Evolutionary conservation across 2,329 filamentous ascomycete genomes (phyloP).

Genomic region (Ophiostoma sp.): DNA sequence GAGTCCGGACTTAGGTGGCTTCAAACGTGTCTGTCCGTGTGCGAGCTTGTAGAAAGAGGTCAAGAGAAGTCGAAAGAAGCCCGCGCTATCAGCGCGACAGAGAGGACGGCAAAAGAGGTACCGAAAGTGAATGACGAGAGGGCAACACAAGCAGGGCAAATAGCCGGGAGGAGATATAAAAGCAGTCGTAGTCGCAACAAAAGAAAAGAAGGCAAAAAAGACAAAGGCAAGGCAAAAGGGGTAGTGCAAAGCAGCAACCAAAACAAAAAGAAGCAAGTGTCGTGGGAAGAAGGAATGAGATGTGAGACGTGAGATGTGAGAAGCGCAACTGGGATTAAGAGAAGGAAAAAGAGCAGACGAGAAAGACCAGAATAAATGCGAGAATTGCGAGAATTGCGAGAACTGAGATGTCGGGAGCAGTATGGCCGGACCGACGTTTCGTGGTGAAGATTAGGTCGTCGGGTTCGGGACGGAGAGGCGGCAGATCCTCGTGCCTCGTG

Average conservation of each 20-base stretch:
- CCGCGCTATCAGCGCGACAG: background rate
- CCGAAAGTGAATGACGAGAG: background rate
- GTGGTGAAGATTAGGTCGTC: slow-evolving; percentile 18
- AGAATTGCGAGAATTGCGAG: background rate
- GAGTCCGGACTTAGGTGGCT: background rate
- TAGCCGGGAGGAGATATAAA: background rate
- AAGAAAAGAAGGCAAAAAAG: background rate
- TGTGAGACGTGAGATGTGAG: background rate
- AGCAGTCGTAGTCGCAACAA: background rate
- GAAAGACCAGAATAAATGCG: background rate
- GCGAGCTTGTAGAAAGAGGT: background rate
- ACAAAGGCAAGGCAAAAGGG: background rate
- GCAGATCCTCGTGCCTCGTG: slow-evolving; percentile 17
- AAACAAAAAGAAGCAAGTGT: background rate
- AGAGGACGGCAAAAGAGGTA: background rate
- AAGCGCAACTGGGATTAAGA: background rate
- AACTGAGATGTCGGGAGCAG: slow-evolving; percentile 7
- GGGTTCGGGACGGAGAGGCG: slow-evolving; percentile 19
- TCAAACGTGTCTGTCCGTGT: background rate
- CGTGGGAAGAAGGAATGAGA: background rate
- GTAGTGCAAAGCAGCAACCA: background rate
- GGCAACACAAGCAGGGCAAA: background rate
- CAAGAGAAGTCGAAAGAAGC: background rate
- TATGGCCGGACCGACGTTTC: slow-evolving; percentile 17
- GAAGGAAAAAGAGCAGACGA: background rate